phyloP scores from a whole-genome alignment of 73 alveolate species.

The Stentor roeselii region DNA sequence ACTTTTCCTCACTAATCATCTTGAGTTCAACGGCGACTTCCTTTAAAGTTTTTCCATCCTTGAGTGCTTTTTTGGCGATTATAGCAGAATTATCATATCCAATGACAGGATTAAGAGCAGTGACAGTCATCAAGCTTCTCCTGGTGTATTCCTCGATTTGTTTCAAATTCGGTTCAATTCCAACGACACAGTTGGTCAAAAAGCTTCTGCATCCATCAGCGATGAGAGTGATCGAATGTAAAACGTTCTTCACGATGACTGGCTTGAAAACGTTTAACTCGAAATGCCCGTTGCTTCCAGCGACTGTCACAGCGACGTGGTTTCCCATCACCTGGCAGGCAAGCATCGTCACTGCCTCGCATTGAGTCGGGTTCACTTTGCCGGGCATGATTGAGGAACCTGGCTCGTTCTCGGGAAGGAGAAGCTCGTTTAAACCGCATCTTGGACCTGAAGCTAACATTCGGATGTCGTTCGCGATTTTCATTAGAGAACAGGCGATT shows the following conservation, averaged over 20 bases:
- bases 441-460: slow-evolving; percentile 99
- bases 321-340: slow-evolving; percentile 96
- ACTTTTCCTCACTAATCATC: slow-evolving; percentile 62
- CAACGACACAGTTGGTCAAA: slow-evolving; percentile 68
- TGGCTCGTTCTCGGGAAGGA: slow-evolving; percentile 98
- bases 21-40: slow-evolving; percentile 83
- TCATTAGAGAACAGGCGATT: slow-evolving; percentile 89
- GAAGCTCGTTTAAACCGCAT: slow-evolving; percentile 97
- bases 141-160: slow-evolving; percentile 70
- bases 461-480: slow-evolving; percentile 98
- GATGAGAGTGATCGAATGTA: slow-evolving; percentile 85
- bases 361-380: slow-evolving; percentile 96
- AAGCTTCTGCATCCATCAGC: slow-evolving; percentile 86
- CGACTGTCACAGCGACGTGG: slow-evolving; percentile 89
- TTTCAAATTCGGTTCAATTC: slow-evolving; percentile 71
- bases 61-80: slow-evolving; percentile 95
- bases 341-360: slow-evolving; percentile 98
- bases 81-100: slow-evolving; percentile 96
- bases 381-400: slow-evolving; percentile 99
- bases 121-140: slow-evolving; percentile 90
- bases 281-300: slow-evolving; percentile 98
- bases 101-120: slow-evolving; percentile 97
- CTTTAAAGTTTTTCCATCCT: slow-evolving; percentile 74
- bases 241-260: slow-evolving; percentile 87
- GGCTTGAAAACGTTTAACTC: slow-evolving; percentile 99